phyloP scores from a whole-genome alignment of 345 rosid genomes.

The Brassica nigra region DNA sequence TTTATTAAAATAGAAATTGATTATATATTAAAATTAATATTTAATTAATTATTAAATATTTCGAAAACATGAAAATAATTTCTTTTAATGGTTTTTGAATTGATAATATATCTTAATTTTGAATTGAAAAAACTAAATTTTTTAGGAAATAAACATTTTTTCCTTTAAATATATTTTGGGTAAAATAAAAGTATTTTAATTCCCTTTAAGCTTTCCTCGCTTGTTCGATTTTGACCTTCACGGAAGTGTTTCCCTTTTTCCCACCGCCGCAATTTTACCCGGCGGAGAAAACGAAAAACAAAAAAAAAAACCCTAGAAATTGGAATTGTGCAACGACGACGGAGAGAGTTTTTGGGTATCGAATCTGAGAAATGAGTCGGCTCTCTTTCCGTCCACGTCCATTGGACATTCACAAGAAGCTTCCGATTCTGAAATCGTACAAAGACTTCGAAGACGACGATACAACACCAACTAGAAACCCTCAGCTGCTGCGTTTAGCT shows the following conservation, averaged over 20 bases:
- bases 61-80: no score
- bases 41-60: no score
- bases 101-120: no score
- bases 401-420: slow-evolving; percentile 91
- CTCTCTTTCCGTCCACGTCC: slow-evolving; percentile 94
- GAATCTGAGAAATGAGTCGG: slow-evolving; percentile 63
- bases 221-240: slow-evolving; percentile 37
- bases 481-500: slow-evolving; percentile 66
- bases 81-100: no score
- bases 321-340: slow-evolving; percentile 6
- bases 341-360: no score
- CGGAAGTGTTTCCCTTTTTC: slow-evolving; percentile 16
- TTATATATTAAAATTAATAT: no score
- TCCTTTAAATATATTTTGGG: not conserved
- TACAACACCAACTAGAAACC: slow-evolving; percentile 66
- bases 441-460: slow-evolving; percentile 97
- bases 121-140: no score
- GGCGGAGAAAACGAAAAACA: not conserved
- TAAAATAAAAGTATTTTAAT: no score
- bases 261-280: slow-evolving; percentile 6
- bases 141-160: no score
- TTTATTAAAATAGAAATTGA: no score
- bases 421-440: slow-evolving; percentile 83
- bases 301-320: slow-evolving; percentile 33
- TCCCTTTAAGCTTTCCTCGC: not conserved